A percentile compares a stretch with the other conserved stretches of the same genome.
Conservation (phyloP, 2,329 filamentous ascomycete species). For the Aspergillus sp. region DNA sequence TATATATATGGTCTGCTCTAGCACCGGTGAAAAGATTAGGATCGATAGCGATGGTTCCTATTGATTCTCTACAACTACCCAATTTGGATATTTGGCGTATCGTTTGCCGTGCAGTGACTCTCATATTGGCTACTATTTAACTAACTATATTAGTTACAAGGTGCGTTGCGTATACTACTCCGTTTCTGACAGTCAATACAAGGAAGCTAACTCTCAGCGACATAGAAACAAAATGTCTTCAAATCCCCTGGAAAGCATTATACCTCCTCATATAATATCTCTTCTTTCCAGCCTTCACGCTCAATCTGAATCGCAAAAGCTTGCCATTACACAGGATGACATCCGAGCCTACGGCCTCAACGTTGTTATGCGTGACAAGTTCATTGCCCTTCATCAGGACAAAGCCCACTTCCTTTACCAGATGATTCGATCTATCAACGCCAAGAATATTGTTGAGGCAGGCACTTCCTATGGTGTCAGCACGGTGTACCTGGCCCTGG, state of each 20-base stretch:
- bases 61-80: too few species aligned
- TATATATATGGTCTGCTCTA: too few species aligned
- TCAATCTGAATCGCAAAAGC: conserved; percentile 34
- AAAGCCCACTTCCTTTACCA: conserved; percentile 60
- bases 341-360: conserved; percentile 31
- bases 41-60: too few species aligned
- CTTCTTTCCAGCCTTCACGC: conserved; percentile 34
- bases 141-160: too few species aligned
- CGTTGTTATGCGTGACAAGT: conserved; percentile 53
- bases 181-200: too few species aligned
- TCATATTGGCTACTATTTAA: too few species aligned
- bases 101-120: too few species aligned
- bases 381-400: conserved; percentile 59
- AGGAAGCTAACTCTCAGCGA: too few species aligned
- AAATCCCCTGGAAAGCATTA: conserved; percentile 10
- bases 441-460: conserved; percentile 57
- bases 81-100: neutral
- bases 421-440: conserved; percentile 49
- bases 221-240: conserved; percentile 2
- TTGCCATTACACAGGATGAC: conserved; percentile 10
- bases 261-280: conserved; percentile 13
- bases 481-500: conserved; percentile 63
- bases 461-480: conserved; percentile 63
- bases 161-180: too few species aligned
- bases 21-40: too few species aligned